Percentiles rank a stretch among this genome's conserved stretches.
These are phyloP conservation scores for Isabelozyma pseudorhagii DNA, from an alignment of 805 yeast genomes.

Conservation along the genomic window DNA sequence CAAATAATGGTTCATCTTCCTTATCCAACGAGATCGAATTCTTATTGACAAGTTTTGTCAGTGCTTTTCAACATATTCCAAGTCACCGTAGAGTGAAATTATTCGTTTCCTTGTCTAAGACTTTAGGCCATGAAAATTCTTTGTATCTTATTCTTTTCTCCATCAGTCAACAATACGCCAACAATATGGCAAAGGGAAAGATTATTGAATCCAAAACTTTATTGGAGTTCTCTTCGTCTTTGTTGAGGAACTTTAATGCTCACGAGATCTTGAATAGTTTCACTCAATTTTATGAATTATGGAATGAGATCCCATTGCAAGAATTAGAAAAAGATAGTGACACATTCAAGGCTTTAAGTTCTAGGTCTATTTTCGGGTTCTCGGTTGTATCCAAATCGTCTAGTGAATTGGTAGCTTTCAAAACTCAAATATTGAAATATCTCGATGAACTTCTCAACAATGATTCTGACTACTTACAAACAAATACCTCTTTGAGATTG, in stretches of 20 bases:
- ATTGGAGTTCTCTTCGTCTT: slow-evolving; percentile 68
- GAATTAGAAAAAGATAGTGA: slow-evolving; percentile 38
- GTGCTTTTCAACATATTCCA: slow-evolving; percentile 94
- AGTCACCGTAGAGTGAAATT: slow-evolving; percentile 90
- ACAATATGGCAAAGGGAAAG: slow-evolving; percentile 47
- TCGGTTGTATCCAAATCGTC: slow-evolving; percentile 49
- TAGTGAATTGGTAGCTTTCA: slow-evolving; percentile 47
- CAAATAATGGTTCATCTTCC: slow-evolving; percentile 40
- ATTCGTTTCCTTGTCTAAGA: slow-evolving; percentile 71
- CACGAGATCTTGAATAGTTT: slow-evolving; percentile 63
- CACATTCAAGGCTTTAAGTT: slow-evolving; percentile 34
- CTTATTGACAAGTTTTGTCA: slow-evolving; percentile 81
- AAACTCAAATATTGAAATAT: slow-evolving; percentile 53
- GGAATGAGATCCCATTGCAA: slow-evolving; percentile 45
- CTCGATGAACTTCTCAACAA: slow-evolving; percentile 46
- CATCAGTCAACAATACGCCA: slow-evolving; percentile 71
- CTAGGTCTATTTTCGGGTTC: slow-evolving; percentile 63
- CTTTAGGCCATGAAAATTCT: slow-evolving; percentile 66
- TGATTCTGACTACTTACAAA: slow-evolving; percentile 19
- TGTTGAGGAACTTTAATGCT: slow-evolving; percentile 65
- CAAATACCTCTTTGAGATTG: slow-evolving; percentile 37
- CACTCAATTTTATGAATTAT: slow-evolving; percentile 47
- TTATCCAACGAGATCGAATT: slow-evolving; percentile 70
- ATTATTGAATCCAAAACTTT: slow-evolving; percentile 63
- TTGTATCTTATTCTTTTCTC: slow-evolving; percentile 72